Evolutionary conservation across 2,329 filamentous ascomycete species (phyloP), one percentile per base, ranked within the genome.

Genomic region (Fusarium equiseti): DNA sequence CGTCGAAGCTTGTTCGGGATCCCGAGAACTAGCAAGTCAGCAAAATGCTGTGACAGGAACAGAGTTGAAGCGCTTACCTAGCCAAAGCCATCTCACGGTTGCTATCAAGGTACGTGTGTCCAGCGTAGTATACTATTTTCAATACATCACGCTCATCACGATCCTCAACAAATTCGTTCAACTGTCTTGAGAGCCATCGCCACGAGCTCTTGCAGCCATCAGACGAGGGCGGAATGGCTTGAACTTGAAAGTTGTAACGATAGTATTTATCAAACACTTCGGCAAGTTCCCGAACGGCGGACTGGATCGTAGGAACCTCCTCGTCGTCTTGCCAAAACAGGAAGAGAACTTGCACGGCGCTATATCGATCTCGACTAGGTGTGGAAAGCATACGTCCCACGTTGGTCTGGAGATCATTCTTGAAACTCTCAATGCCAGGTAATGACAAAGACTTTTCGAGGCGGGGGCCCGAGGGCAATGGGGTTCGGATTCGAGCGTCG

Each of bases 81-180:
- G 87, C 82, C 43, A 89, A 79, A 32, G 88, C 81, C 85, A 89
- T 88, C 68, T 89, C 85, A 46, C 86, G 81, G 59, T 88, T 84
- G 9, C 80, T 82, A 68, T 89, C 85, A 27, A 89, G 78, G 70
- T 84, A 87, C 43, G 84, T 87, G 59, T 86, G 81, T 9, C 87
- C 87, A 16, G 82, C 84, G 71, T 89, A 89, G 74, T 87, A 89
- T 49, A 89, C 83, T 59, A 89, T 84, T 73, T 89, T 89, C 59
- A 89, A 76, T 22, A 86, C 83, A 70, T 89, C 87, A 43, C 87
- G 84, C 54, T 85, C 82, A 66, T 89, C 86, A 42, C 82, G 81
- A 27, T 85, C 82, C 59, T 86, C 85, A 49, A 86, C 81, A 75
- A 89, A 89, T 43, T 85, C 81, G 62, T 83, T 84, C 27, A 89